Evolutionary conservation across 345 rosid genomes (phyloP), one percentile per base, ranked within the genome.

Genomic region (Luvunga scandens): DNA sequence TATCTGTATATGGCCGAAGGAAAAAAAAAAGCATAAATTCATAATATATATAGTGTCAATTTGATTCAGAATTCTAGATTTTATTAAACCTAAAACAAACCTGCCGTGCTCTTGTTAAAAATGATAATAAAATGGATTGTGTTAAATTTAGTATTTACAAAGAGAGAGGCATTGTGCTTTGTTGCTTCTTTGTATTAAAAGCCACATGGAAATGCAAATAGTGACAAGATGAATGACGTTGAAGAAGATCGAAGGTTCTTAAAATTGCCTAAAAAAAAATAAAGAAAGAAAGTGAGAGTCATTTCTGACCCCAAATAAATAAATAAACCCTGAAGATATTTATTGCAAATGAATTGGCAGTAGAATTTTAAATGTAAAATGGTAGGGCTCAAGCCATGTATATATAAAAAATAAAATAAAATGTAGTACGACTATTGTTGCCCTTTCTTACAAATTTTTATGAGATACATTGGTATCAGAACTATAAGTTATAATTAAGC

Each of bases 201-300:
- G 38, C 76, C 77, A 60, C 57, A 25, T 73, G 68, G 27, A 73
- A 60, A 34, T 60, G 77, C 27, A 8, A 31, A n/a, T 14, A 34
- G 36, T 39, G 56, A 38, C 36, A 61, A 16, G 38, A 27, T 48
- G 36, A 9, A 30, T 13, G 36, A 34, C 14, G 55, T 36, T 56
- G 9, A 10, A 57, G 12, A 27, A 45, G 42, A 19, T 53, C 6
- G 42, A 7, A 24, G 50, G 4, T 18, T 18, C 5, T 53, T 53
- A 0, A 53, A 14, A 28, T 16, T 18, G 31, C 13, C 18, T 6
- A 16, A 7, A 14, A 6, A 14, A 25, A 18, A 14, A 31, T 5
- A 24, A 7, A 1, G 7, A 33, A 33, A 31, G 10, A 1, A 7
- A 7, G 7, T 38, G 42, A 56, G 9, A 6, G 7, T 19, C 8